Conservation (phyloP, 306 rosid species). For the cucumber (Cucumis sativus) region Cucumber_9930_V3 NC_026661.2:11687501-11688000, state of each 20-base stretch:
- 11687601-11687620: slow-evolving; percentile 54
- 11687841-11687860: slow-evolving; percentile 48
- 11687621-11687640: slow-evolving; percentile 50
- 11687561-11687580: slow-evolving; percentile 59
- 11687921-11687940: slow-evolving; percentile 30
- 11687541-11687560: not conserved
- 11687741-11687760: not conserved
- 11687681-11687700: not conserved
- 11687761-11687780: not conserved
- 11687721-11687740: not conserved
- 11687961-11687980: not conserved
- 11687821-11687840: not conserved
- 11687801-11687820: not conserved
- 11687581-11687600: slow-evolving; percentile 52
- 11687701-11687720: not conserved
- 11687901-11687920: slow-evolving; percentile 29
- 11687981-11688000: not conserved
- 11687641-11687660: slow-evolving; percentile 14
- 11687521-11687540: not conserved
- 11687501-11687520: not conserved
- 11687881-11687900: slow-evolving; percentile 52
- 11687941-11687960: not conserved
- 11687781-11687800: not conserved
- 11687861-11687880: slow-evolving; percentile 57
- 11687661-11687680: not conserved